These are phyloP conservation scores for Yamagishiella unicocca DNA, from an alignment of 139 green algal genomes.

Conservation along the genomic window DNA sequence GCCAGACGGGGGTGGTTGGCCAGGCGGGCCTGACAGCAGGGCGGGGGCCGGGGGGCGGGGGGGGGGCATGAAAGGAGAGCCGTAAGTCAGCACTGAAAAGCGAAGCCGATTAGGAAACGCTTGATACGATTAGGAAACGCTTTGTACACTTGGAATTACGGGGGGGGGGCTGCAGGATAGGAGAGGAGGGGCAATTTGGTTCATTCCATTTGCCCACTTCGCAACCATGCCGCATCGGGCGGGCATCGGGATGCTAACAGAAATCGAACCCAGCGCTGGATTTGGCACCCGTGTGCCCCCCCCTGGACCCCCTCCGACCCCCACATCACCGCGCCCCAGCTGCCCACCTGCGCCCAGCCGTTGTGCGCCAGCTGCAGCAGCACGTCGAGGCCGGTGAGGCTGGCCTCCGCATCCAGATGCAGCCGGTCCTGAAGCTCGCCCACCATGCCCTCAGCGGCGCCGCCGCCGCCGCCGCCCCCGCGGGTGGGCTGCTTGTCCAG, in stretches of 20 bases:
- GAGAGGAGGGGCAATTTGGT: too few species aligned
- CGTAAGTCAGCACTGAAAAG: too few species aligned
- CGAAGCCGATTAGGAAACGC: too few species aligned
- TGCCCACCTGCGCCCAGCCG: constrained; percentile 5
- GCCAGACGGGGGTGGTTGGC: constrained; percentile 46
- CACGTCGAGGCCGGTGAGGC: constrained; percentile 2
- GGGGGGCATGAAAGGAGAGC: too few species aligned
- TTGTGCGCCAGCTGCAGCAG: constrained; percentile 40
- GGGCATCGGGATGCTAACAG: too few species aligned
- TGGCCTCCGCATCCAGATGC: constrained; percentile 31
- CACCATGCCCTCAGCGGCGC: background rate
- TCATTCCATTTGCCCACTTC: too few species aligned
- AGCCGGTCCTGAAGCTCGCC: constrained; percentile 9
- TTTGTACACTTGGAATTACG: too few species aligned
- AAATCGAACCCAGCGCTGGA: too few species aligned
- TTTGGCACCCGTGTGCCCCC: background rate
- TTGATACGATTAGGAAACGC: too few species aligned
- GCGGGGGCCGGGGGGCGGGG: too few species aligned
- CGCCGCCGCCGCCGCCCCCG: background rate
- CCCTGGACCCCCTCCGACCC: background rate
- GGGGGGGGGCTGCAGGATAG: too few species aligned
- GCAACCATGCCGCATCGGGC: too few species aligned
- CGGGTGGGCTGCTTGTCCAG: background rate
- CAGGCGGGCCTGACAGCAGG: constrained; percentile 36
- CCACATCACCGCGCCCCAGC: background rate